Base-by-base conservation (phyloP, 192 early-diverging fungal genomes). In the Coemansia sp. region DNA sequence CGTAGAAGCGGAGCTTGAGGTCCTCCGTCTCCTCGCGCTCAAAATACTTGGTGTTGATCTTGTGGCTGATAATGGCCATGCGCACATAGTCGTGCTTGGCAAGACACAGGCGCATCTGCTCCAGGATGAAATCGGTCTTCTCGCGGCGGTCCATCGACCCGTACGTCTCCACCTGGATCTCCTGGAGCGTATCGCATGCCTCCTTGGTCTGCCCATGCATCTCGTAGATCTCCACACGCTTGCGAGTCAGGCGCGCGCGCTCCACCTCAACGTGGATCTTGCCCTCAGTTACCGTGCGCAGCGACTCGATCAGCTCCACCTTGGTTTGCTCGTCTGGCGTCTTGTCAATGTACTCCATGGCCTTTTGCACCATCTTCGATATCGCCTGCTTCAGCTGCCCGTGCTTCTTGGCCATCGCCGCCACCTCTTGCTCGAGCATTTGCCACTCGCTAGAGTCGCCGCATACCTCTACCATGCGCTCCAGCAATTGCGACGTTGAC, bases 191-290 rank as follows among this genome's bases (percentile, higher is more conserved):
- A 59, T 98, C 95, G 32, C 92, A 93, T 5, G 97, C 97, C 70
- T 94, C 93, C 35, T 71, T 88, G 38, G 95, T 86, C 46, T 95
- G 90, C 5, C 95, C 96, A 69, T 97, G 91, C 19, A 88, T 82
- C 79, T 98, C 97, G 55, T 88, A 87, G 56, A 99, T 94, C 61
- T 88, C 91, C 20, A 93, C 87, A 49, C 97, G 83, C 63, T 90
- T 92, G 23, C 91, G 85, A 10, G 97, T 97, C 70, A 99, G 80
- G 9, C 97, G 88, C 9, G 97, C 97, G 17, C 96, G 88, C 74
- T 98, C 95, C 4, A 97, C 94, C 82, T 99, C 97, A n/a, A 99
- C 93, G 78, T 94, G 96, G 52, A 99, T 97, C 91, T 98, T 98
- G 66, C 95, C 97, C 66, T 98, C 97, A 5, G 97, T 99, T 4